Evolutionary conservation across 2,329 filamentous ascomycete genomes (phyloP), one percentile per base, ranked within the genome.

Genomic region (Nemania abortiva): DNA sequence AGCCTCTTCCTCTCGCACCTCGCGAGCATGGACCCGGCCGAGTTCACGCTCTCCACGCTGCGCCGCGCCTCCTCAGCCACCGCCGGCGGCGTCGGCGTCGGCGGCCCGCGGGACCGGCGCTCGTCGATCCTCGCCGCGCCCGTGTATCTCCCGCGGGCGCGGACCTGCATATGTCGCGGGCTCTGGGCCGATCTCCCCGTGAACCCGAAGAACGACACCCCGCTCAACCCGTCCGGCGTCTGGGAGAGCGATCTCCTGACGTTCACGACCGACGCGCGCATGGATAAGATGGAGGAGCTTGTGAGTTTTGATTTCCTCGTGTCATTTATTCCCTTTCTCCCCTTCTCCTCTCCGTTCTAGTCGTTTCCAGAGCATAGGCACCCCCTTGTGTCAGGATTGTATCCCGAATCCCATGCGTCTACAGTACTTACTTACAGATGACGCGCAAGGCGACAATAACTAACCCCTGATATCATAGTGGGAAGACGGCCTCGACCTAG

Each of bases 211-310:
- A 95, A 96, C 80, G 82, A 88, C 39, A 91, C 93, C 2, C 85
- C 89, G 71, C 84, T 85, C 70, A 98, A 98, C 79, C 90, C 92
- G 4, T 74, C 82, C 6, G 81, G 88, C 31, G 57, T 80, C 0
- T 97, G 88, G 77, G 90, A 92, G 76, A 93, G 89, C 74, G 94
- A 98, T 73, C 83, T 95, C 74, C 87, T 92, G 2, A 91, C 92
- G 0, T 91, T 98, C 76, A 97, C 95, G 0, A 97, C 94, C 0
- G 96, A 98, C 79, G 89, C 88, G 9, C 89, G 95, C 54, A 97
- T 97, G 93, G 87, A 90, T 68, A 98, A 98, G 84, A 85, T 92
- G 0, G 83, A 84, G 2, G 91, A 98, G 80, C 81, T 98, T 3
- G 66, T 69, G 50, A 61, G 62, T 63, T 11, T 34, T 27, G 13